These are phyloP conservation scores for Hypoxylon crocopeplum DNA, from an alignment of 495 filamentous ascomycete genomes.

Conservation along the genomic window DNA sequence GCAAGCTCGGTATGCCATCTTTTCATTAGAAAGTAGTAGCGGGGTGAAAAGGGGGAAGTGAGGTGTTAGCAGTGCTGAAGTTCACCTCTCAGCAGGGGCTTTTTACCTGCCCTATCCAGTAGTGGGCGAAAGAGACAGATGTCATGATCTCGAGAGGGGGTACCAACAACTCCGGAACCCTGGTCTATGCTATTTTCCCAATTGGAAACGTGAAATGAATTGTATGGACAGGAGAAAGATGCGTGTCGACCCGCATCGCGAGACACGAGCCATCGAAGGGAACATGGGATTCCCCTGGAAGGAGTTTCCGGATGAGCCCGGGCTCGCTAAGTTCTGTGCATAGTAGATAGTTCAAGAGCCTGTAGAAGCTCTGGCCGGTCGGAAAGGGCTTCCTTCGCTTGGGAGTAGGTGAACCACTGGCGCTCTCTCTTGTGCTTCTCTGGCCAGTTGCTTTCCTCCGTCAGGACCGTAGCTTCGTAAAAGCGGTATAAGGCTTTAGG, in stretches of 20 bases:
- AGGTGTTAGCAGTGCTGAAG: conserved; percentile 7
- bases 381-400: conserved; percentile 78
- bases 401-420: conserved; percentile 83
- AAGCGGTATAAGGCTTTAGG: conserved; percentile 85
- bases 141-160: conserved; percentile 29
- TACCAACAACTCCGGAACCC: conserved; percentile 40
- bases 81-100: neutral
- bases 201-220: conserved; percentile 25
- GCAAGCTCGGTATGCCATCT: conserved; percentile 36
- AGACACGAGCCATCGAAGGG: conserved; percentile 7
- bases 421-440: conserved; percentile 91
- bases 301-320: neutral
- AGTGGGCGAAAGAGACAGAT: conserved; percentile 15
- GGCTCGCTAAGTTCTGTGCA: conserved; percentile 49
- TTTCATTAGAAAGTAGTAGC: conserved; percentile 17
- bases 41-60: neutral
- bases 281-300: neutral
- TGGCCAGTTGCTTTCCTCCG: conserved; percentile 87
- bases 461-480: conserved; percentile 83
- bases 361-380: conserved; percentile 86
- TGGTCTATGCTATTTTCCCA: conserved; percentile 40
- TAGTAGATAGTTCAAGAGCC: conserved; percentile 82
- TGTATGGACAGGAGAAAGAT: conserved; percentile 24
- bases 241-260: conserved; percentile 7
- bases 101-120: conserved; percentile 1